These are phyloP conservation scores for Aspergillus phoenicis DNA, from an alignment of 2,329 filamentous ascomycete species.

Conservation along the genomic window DNA sequence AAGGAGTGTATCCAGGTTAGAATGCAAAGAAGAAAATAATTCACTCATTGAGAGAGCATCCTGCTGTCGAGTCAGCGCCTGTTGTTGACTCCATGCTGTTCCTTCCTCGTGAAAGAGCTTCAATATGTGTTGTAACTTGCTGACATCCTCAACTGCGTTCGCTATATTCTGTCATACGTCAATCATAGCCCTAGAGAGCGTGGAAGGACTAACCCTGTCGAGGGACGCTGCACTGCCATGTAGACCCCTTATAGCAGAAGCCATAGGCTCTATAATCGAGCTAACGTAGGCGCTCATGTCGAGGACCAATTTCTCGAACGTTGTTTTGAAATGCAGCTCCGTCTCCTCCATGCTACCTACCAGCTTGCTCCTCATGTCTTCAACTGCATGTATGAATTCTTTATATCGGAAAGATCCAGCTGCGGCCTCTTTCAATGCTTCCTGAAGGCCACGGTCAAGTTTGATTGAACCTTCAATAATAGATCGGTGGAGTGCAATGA, in stretches of 20 bases:
- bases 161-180: constrained; percentile 34
- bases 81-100: constrained; percentile 30
- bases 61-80: constrained; percentile 29
- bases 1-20: constrained; percentile 37
- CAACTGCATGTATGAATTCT: constrained; percentile 36
- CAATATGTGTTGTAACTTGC: constrained; percentile 29
- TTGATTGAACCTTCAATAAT: constrained; percentile 41
- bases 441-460: constrained; percentile 38
- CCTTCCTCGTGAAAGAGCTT: constrained; percentile 31
- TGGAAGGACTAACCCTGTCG: constrained; percentile 24
- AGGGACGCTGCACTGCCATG: constrained; percentile 23
- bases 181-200: neutral
- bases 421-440: constrained; percentile 36
- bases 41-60: constrained; percentile 31
- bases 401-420: constrained; percentile 33
- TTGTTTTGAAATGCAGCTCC: constrained; percentile 25
- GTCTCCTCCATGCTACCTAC: constrained; percentile 37
- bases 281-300: constrained; percentile 30
- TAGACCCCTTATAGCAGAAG: constrained; percentile 22
- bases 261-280: constrained; percentile 22
- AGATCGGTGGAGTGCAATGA: constrained; percentile 43
- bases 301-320: constrained; percentile 30
- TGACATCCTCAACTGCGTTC: constrained; percentile 28
- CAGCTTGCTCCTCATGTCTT: constrained; percentile 34
- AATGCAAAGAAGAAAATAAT: constrained; percentile 34